A percentile compares a stretch with the other conserved stretches of the same genome.
Evolutionary conservation across 2,329 filamentous ascomycete genomes (phyloP).

Genomic region (Phaeosphaeriaceae sp.): DNA sequence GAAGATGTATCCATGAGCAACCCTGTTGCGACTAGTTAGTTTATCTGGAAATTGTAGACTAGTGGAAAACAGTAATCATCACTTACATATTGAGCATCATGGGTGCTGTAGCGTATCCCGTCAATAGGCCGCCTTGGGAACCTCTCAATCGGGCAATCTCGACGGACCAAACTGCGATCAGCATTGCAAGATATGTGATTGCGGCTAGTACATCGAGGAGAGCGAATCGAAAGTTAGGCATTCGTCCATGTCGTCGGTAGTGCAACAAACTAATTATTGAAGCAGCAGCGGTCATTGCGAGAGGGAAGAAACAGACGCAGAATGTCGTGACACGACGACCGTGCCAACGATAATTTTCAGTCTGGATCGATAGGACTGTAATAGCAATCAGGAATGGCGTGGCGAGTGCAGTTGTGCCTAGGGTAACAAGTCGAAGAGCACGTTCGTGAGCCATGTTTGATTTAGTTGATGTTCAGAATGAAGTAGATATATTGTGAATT

Average conservation of each 20-base stretch:
- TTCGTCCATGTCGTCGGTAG: slow-evolving; percentile 6
- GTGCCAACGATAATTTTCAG: neutral
- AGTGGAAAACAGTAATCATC: neutral
- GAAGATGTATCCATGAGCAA: slow-evolving; percentile 18
- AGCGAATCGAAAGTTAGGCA: slow-evolving; percentile 5
- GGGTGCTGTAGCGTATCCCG: slow-evolving; percentile 21
- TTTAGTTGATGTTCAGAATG: neutral
- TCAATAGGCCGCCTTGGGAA: slow-evolving; percentile 16
- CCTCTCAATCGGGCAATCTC: slow-evolving; percentile 5
- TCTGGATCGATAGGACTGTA: slow-evolving; percentile 12
- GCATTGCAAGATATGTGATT: slow-evolving; percentile 11
- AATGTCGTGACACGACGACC: slow-evolving; percentile 9
- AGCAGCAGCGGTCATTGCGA: slow-evolving; percentile 14
- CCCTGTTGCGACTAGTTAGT: slow-evolving; percentile 10
- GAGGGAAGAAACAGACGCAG: slow-evolving; percentile 23
- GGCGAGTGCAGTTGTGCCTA: slow-evolving; percentile 14
- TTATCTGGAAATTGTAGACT: neutral
- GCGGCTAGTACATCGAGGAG: slow-evolving; percentile 11
- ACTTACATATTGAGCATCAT: slow-evolving; percentile 31
- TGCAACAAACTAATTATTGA: slow-evolving; percentile 5
- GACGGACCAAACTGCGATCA: slow-evolving; percentile 20
- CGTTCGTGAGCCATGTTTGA: slow-evolving; percentile 13
- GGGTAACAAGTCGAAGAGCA: slow-evolving; percentile 11
- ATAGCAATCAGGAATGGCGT: slow-evolving; percentile 19
- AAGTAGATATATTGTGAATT: neutral